A percentile compares a stretch with the other conserved stretches of the same genome.
phyloP scores from a whole-genome alignment of 2,329 filamentous ascomycete species.

The Scleromitrula shiraiana region DNA sequence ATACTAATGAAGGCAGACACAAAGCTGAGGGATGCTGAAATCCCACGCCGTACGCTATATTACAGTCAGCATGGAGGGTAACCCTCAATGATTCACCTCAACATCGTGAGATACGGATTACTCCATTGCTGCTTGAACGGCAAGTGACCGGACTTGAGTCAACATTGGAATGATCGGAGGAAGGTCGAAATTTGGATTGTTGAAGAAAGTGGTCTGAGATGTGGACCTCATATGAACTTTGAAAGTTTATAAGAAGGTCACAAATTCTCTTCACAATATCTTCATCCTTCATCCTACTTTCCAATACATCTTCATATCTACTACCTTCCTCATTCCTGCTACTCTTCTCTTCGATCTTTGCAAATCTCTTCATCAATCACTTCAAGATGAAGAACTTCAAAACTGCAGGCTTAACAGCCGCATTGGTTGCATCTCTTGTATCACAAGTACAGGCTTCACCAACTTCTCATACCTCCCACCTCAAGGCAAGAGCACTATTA shows the following conservation, averaged over 20 bases:
- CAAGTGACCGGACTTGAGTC: neutral
- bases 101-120: neutral
- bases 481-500: constrained; percentile 6
- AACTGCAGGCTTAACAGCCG: constrained; percentile 1
- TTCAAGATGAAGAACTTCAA: constrained; percentile 8
- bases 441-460: constrained; percentile 4
- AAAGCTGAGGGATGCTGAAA: neutral
- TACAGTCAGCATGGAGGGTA: neutral
- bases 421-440: constrained; percentile 2
- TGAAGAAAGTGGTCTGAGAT: neutral
- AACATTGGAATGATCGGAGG: neutral
- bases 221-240: neutral
- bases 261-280: constrained; percentile 1
- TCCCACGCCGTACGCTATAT: neutral
- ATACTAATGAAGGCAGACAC: neutral
- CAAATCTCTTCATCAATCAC: neutral
- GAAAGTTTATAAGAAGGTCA: constrained; percentile 5
- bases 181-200: neutral
- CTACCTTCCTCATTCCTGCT: neutral
- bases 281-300: neutral
- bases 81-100: neutral
- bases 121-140: too few relatives aligned
- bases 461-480: neutral
- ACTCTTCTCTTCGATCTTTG: neutral
- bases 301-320: neutral